phyloP scores from a whole-genome alignment of 2,329 filamentous ascomycete species.

The Calonectria naviculata region DNA sequence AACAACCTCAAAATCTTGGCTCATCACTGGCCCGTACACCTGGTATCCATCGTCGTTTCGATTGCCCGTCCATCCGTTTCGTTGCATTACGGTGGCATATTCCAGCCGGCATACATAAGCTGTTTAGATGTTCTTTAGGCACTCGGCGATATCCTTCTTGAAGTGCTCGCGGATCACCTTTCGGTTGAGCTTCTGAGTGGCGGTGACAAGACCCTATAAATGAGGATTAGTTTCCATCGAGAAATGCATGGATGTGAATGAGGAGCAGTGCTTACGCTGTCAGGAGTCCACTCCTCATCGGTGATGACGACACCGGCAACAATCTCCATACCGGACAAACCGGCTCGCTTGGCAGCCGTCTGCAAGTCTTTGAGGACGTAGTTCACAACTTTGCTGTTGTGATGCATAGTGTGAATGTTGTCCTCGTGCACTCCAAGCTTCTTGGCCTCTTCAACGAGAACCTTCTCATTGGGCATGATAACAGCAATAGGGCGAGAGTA shows the following conservation, averaged over 20 bases:
- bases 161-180: slow-evolving; percentile 62
- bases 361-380: slow-evolving; percentile 76
- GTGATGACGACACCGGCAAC: slow-evolving; percentile 81
- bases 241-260: not conserved
- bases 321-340: slow-evolving; percentile 78
- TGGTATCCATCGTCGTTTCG: slow-evolving; percentile 36
- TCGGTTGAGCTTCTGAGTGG: slow-evolving; percentile 71
- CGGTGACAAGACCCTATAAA: slow-evolving; percentile 67
- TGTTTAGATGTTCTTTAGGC: slow-evolving; percentile 45
- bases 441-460: slow-evolving; percentile 68
- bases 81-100: slow-evolving; percentile 10
- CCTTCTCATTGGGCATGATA: slow-evolving; percentile 76
- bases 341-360: slow-evolving; percentile 71
- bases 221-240: slow-evolving; percentile 30
- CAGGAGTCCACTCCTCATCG: slow-evolving; percentile 89
- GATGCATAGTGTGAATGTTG: slow-evolving; percentile 76
- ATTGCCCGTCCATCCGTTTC: slow-evolving; percentile 14
- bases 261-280: slow-evolving; percentile 73
- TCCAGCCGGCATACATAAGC: not conserved
- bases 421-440: slow-evolving; percentile 73
- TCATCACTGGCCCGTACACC: slow-evolving; percentile 18
- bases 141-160: slow-evolving; percentile 61
- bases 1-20: slow-evolving; percentile 7
- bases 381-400: slow-evolving; percentile 71
- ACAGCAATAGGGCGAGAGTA: slow-evolving; percentile 85